Evolutionary conservation across 495 filamentous ascomycete genomes (phyloP).

Genomic region (Xylaria palmicola): DNA sequence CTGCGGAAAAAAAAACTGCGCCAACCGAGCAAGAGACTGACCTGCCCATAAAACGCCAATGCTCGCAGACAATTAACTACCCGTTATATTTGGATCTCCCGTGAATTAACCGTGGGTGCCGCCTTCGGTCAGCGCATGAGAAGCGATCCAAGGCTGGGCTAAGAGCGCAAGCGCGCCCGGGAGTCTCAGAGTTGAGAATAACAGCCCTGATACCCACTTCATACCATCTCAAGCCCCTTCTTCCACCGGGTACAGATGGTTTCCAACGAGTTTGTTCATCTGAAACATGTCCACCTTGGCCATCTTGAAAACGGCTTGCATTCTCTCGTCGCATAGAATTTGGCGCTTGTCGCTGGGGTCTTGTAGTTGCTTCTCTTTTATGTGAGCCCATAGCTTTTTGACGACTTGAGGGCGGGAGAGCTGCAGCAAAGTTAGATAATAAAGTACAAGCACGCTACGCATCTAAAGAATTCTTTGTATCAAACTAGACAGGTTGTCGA

Average conservation of each 20-base stretch:
- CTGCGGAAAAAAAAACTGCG: slow-evolving; percentile 2
- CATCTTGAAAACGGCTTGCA: slow-evolving; percentile 87
- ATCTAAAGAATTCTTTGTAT: not conserved
- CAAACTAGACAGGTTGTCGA: not conserved
- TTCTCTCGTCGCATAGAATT: slow-evolving; percentile 85
- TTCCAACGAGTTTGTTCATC: slow-evolving; percentile 72
- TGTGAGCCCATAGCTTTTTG: slow-evolving; percentile 92
- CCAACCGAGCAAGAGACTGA: slow-evolving; percentile 7
- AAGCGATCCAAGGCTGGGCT: not conserved
- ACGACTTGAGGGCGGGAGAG: slow-evolving; percentile 92
- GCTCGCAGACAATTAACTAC: slow-evolving; percentile 18
- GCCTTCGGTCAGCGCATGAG: not conserved
- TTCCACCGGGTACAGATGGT: slow-evolving; percentile 56
- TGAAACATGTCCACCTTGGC: slow-evolving; percentile 96
- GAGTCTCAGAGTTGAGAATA: too few relatives aligned
- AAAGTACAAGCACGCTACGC: not conserved
- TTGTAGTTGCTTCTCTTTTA: slow-evolving; percentile 82
- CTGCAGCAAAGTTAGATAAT: slow-evolving; percentile 40
- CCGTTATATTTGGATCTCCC: not conserved
- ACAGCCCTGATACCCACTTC: not conserved
- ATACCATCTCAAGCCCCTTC: slow-evolving; percentile 29
- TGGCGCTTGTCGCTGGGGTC: slow-evolving; percentile 88
- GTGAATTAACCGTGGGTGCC: not conserved
- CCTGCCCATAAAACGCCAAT: slow-evolving; percentile 27
- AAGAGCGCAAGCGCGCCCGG: not conserved